Base-by-base conservation (phyloP, 805 yeast genomes). In the Lipomyces yamadae region DNA sequence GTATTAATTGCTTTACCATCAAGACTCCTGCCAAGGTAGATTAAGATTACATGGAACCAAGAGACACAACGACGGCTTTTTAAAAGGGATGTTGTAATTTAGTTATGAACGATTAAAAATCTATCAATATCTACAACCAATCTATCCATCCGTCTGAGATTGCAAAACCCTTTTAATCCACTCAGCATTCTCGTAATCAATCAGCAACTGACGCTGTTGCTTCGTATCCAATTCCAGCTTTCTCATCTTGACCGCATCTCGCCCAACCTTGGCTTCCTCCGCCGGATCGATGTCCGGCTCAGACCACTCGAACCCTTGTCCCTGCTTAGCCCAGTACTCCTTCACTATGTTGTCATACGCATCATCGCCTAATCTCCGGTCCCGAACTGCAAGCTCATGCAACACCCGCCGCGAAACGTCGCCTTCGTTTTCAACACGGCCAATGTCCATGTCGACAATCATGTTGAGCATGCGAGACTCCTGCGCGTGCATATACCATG, bases 271-370 rank as follows among this genome's bases (percentile, higher is more conserved):
- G 18, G 55, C 66, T 33, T 66, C 67, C 29, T 88, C 92, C 0
- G 95, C 96, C 0, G 97, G 97, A 74, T 91, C 97, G 74, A 89
- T 89, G 75, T 91, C 97, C 0, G 96, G 96, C 74, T 91, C 97
- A 11, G 85, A 88, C 97, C 97, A 91, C 67, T 88, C 90, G 74
- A 90, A 91, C 13, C 92, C 92, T 63, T 88, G 93, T 37, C 97
- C 97, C 6, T 91, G 90, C 54, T 89, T 83, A 74, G 90, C 86
- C 97, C 97, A 91, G 78, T 90, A 91, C 72, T 92, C 96, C 74
- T 90, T 89, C 71, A 91, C 72, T 80, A 86, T 81, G 58, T 85
- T 75, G 67, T 91, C 96, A 67, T 85, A 88, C 63, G 87, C 85
- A 58, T 89, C 86, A 71, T 85, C 80, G 5, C 77, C 76, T 35